Percentiles rank a stretch among this genome's conserved stretches.
These are phyloP conservation scores for Starmerella khaoyaiensis DNA, from an alignment of 805 yeast species.

Conservation along the genomic window DNA sequence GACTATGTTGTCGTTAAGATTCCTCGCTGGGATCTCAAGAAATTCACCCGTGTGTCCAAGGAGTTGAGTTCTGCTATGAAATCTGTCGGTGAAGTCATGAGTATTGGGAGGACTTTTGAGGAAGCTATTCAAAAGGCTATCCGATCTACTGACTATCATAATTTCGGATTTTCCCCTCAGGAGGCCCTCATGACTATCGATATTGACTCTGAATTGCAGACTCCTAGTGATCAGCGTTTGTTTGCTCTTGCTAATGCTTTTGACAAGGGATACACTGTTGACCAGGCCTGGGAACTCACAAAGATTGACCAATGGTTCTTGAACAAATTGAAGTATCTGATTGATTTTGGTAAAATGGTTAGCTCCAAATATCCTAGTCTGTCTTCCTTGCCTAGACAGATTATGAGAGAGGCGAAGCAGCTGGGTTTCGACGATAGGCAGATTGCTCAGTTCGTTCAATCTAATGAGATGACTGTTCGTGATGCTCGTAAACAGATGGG, in stretches of 20 bases:
- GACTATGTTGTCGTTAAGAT: constrained; percentile 95
- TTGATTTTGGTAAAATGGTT: constrained; percentile 35
- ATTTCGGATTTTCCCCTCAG: constrained; percentile 69
- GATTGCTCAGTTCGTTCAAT: constrained; percentile 73
- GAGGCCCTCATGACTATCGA: constrained; percentile 76
- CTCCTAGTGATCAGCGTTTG: constrained; percentile 94
- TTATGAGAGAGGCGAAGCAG: constrained; percentile 77
- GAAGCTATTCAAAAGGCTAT: constrained; percentile 97
- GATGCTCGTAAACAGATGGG: constrained; percentile 77
- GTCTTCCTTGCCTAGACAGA: constrained; percentile 40
- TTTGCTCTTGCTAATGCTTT: constrained; percentile 95
- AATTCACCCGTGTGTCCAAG: constrained; percentile 83
- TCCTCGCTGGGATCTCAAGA: constrained; percentile 97
- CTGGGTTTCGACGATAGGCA: constrained; percentile 95
- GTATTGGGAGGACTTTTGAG: constrained; percentile 93
- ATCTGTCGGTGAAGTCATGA: constrained; percentile 98
- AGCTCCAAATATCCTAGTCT: constrained; percentile 18
- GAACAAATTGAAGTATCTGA: constrained; percentile 66
- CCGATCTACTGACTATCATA: constrained; percentile 89
- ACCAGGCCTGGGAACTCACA: constrained; percentile 80
- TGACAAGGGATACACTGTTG: constrained; percentile 76
- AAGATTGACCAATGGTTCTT: constrained; percentile 95
- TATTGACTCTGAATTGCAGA: constrained; percentile 82
- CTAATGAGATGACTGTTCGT: constrained; percentile 88
- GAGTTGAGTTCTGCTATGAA: constrained; percentile 88